Evolutionary conservation across 768 basidiomycete genomes (phyloP).

Genomic region (Hygrocybe punicea): DNA sequence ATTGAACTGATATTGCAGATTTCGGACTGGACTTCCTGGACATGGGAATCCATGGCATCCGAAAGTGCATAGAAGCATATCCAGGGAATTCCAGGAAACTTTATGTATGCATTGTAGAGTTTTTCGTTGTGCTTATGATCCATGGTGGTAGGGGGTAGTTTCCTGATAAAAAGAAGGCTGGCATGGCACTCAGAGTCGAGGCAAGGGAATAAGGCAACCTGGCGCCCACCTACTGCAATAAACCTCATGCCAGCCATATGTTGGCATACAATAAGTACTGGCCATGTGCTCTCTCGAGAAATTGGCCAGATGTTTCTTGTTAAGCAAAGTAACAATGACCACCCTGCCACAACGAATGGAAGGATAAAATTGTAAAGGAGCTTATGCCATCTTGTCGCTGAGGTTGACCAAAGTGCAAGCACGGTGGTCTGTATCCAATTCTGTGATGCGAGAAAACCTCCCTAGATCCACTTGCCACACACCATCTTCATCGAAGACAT

Average conservation of each 20-base stretch:
- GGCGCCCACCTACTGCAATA: conserved; percentile 2
- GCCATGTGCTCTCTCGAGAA: conserved; percentile 1
- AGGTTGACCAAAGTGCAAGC: conserved; percentile 13
- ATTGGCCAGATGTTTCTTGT: conserved; percentile 1
- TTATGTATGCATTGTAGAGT: not conserved
- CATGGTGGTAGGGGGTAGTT: not conserved
- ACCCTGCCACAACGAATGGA: conserved; percentile 7
- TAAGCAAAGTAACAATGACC: conserved; percentile 10
- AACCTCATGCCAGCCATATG: conserved; percentile 1
- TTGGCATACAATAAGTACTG: not conserved
- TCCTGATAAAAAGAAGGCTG: conserved; percentile 4
- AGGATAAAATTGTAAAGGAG: conserved; percentile 8
- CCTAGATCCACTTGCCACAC: not conserved
- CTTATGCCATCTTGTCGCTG: not conserved
- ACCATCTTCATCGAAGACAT: conserved; percentile 6
- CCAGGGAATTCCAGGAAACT: conserved; percentile 11
- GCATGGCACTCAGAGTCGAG: not conserved
- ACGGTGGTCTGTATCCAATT: not conserved
- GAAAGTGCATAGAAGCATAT: conserved; percentile 2
- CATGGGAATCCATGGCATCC: not conserved
- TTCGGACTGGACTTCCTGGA: conserved; percentile 2
- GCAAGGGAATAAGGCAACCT: not conserved
- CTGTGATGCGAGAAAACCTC: not conserved
- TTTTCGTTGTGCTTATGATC: not conserved
- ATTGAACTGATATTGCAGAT: conserved; percentile 2